phyloP scores from a whole-genome alignment of 2,329 filamentous ascomycete species.

The Penicillium paneum region DNA sequence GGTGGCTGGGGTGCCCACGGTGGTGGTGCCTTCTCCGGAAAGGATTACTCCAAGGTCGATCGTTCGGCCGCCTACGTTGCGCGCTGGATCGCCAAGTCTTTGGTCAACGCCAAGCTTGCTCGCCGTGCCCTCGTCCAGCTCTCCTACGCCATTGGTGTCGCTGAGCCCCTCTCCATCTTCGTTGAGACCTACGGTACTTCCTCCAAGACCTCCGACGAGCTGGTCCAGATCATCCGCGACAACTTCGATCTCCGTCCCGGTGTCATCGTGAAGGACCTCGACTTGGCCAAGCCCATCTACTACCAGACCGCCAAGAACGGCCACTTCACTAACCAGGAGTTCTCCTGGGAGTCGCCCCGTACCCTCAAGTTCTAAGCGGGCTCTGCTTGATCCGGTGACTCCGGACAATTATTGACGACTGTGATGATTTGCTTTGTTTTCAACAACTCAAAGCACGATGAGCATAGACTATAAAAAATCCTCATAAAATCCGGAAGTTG shows the following conservation, averaged over 20 bases:
- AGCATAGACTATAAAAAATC: constrained; percentile 37
- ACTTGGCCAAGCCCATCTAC: constrained; percentile 96
- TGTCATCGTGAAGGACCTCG: constrained; percentile 97
- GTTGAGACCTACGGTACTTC: constrained; percentile 98
- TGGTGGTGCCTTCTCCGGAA: constrained; percentile 99
- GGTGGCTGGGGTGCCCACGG: constrained; percentile 99
- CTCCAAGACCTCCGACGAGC: constrained; percentile 80
- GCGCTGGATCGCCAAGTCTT: constrained; percentile 98
- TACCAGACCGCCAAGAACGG: constrained; percentile 98
- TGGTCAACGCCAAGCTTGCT: constrained; percentile 82
- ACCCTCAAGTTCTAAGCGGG: constrained; percentile 75
- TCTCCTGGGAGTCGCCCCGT: constrained; percentile 99
- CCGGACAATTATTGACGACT: constrained; percentile 39
- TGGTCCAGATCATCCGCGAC: constrained; percentile 86
- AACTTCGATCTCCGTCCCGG: constrained; percentile 99
- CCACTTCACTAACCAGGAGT: constrained; percentile 98
- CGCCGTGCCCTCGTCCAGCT: constrained; percentile 95
- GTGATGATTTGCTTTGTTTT: constrained; percentile 50
- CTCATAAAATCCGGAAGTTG: constrained; percentile 18
- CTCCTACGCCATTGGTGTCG: constrained; percentile 98
- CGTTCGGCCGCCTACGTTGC: constrained; percentile 95
- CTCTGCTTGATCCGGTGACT: constrained; percentile 16
- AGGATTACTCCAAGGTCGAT: constrained; percentile 99
- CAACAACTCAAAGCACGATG: constrained; percentile 50
- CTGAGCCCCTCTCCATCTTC: constrained; percentile 96